phyloP scores from a whole-genome alignment of 768 basidiomycete species.

The Mycena rosella region DNA sequence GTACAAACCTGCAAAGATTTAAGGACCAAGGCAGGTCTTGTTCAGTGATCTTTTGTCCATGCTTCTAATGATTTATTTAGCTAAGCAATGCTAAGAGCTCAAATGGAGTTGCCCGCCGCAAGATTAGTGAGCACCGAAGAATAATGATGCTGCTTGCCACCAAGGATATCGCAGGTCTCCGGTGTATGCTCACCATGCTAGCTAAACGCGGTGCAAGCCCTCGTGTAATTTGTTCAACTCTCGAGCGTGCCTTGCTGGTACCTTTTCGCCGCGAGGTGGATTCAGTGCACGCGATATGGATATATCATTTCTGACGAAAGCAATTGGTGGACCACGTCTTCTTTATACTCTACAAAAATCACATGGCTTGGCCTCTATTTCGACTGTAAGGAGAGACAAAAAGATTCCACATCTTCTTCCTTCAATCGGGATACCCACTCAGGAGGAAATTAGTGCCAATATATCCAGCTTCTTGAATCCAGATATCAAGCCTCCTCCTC shows the following conservation, averaged over 20 bases:
- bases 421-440: conserved; percentile 27
- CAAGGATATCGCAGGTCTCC: conserved; percentile 33
- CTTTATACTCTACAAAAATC: conserved; percentile 42
- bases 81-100: background rate
- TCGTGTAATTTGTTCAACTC: background rate
- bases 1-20: background rate
- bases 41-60: background rate
- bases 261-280: background rate
- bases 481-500: conserved; percentile 16
- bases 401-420: conserved; percentile 34
- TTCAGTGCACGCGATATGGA: conserved; percentile 42
- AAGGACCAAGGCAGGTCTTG: background rate
- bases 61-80: background rate
- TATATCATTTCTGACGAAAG: conserved; percentile 44
- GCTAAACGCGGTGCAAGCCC: conserved; percentile 8
- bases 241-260: background rate
- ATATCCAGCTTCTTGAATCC: conserved; percentile 32
- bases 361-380: conserved; percentile 37
- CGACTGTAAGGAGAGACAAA: conserved; percentile 30
- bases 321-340: conserved; percentile 37
- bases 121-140: conserved; percentile 23
- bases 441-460: conserved; percentile 33
- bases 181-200: conserved; percentile 4
- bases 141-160: conserved; percentile 30
- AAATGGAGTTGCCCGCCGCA: background rate